Base-by-base conservation (phyloP, 371 early-diverging fungal genomes). In the Blastocladiella emersonii region DNA sequence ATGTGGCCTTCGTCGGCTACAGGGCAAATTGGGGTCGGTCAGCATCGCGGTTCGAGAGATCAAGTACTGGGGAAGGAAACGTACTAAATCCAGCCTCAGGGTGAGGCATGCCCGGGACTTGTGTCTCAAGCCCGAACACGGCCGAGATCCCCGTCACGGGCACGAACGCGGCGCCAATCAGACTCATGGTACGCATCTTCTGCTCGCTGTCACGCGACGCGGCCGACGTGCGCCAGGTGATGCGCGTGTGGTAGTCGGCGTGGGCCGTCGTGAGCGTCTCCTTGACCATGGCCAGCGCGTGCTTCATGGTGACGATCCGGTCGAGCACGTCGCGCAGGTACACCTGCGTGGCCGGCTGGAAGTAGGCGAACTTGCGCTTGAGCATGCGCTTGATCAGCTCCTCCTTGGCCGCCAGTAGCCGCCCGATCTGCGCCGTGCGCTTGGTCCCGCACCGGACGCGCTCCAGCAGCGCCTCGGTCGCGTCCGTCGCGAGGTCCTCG, bases 131-230 rank as follows among this genome's bases (percentile, higher is more conserved):
- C 19, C 78, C 78, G 63, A 69, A 78, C 34, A 74, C 59, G 0
- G 78, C 78, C 12, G 75, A 70, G 27, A 79, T 66, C 63, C 76
- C 69, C 49, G 72, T 78, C 34, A 79, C 65, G 19, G 79, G 79
- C 61, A 79, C 62, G 56, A 79, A 78, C 27, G 78, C 56, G 0
- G 68, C 68, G 0, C 68, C 70, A 32, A 72, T 61, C 56, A 69
- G 61, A 0, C 70, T 66, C 61, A 70, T 63, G 48, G 66, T 68
- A 41, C 66, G 70, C 10, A 68, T 68, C 49, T 69, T 63, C 66
- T 68, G 60, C 48, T 72, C 70, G 36, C 66, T 72, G 34, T 36
- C 43, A 21, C 60, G 49, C n/a, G 61, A 36, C 19, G 64, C 68
- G 34, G 68, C 25, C 32, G 62, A 48, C 32, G 44, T 71, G 67